A percentile compares a stretch with the other conserved stretches of the same genome.
Conservation (phyloP, 2,329 filamentous ascomycete genomes). For the Colletotrichum nymphaeae region DNA sequence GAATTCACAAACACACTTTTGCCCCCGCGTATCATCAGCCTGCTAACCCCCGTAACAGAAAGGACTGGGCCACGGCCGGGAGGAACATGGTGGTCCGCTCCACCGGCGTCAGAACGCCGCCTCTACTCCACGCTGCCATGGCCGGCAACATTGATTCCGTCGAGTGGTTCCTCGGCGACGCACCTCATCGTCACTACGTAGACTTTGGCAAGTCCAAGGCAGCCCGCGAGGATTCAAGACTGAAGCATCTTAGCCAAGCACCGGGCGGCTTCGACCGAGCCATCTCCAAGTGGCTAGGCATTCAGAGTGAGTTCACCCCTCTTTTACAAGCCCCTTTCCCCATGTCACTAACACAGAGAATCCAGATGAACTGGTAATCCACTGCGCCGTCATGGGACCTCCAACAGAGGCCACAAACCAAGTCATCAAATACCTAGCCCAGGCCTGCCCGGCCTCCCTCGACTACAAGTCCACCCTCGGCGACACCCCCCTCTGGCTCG, state of each 20-base stretch:
- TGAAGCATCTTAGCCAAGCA: conserved; percentile 70
- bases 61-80: conserved; percentile 78
- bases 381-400: conserved; percentile 69
- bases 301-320: conserved; percentile 60
- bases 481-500: conserved; percentile 76
- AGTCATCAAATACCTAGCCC: conserved; percentile 74
- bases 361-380: conserved; percentile 71
- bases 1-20: background rate
- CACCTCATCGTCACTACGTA: conserved; percentile 73
- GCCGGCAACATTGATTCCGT: conserved; percentile 72
- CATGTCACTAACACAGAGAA: conserved; percentile 37
- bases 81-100: conserved; percentile 55
- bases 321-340: background rate
- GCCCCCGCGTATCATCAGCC: background rate
- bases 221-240: conserved; percentile 69
- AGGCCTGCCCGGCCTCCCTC: conserved; percentile 69
- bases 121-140: conserved; percentile 69
- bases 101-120: conserved; percentile 61
- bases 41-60: conserved; percentile 45
- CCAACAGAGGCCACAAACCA: conserved; percentile 54
- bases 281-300: conserved; percentile 71
- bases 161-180: conserved; percentile 82
- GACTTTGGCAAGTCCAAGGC: conserved; percentile 72
- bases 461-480: conserved; percentile 69
- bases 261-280: conserved; percentile 72